Evolutionary conservation across 2,329 filamentous ascomycete species (phyloP), one percentile per base, ranked within the genome.

Genomic region (Daldinia sp.): DNA sequence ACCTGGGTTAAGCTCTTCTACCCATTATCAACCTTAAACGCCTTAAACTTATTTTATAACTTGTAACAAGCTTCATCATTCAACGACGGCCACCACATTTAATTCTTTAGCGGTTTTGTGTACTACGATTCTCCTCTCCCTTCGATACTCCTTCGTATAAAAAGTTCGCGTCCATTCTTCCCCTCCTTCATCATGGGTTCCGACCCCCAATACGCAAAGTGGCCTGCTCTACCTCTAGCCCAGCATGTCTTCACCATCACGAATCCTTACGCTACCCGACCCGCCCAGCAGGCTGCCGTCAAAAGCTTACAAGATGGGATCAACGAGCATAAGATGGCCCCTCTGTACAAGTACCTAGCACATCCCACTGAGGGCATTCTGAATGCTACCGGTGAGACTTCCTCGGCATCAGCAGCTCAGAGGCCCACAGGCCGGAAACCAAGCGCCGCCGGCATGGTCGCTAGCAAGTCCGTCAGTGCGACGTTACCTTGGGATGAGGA

Each of bases 401-500:
- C 75, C 78, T 78, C 74, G 75, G 74, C 75, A 78, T 79, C 67
- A 77, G 84, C 77, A 50, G 77, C 77, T 70, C 73, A 78, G 69
- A 89, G 85, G 77, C 82, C 87, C n/a, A 77, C 83, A 56, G 84
- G 85, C 76, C 84, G 90, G 77, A 90, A 90, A 80, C 87, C 85
- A 70, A 88, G 92, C 78, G 82, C 87, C 59, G 88, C 87, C 41
- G 90, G 89, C 75, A 87, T 96, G 84, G 84, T 95, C 68, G 90
- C 92, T 58, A 90, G 87, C 73, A 89, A 87, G 78, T 83, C 86
- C 27, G 81, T 85, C 23, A 87, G 83, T 64, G 84, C 92, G 41
- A 88, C 87, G 70, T 82, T 98, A 58, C 86, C 92, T 0, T 99
- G 95, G 95, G 93, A 99, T 74, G 94, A 98, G 80, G 84, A 85